Evolutionary conservation across 1,139 yeast genomes (phyloP).

Genomic region (Magnusiomyces suaveolens): DNA sequence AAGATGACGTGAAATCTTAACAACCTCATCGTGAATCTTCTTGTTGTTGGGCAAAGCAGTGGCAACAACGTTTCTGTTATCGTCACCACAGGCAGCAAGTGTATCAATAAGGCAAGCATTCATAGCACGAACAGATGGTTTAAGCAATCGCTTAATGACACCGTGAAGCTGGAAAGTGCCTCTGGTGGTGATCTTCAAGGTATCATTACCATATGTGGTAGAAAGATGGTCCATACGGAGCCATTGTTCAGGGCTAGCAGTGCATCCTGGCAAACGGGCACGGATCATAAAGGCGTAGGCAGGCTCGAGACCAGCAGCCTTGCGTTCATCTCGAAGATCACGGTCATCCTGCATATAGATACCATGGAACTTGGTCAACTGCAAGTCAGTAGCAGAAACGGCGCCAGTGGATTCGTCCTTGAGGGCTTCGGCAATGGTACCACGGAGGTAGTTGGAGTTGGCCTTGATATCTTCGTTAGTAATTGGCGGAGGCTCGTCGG

Average conservation of each 20-base stretch:
- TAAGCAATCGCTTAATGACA: slow-evolving; percentile 78
- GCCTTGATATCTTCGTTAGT: slow-evolving; percentile 95
- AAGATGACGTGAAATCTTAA: slow-evolving; percentile 51
- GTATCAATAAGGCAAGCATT: slow-evolving; percentile 86
- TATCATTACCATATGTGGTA: slow-evolving; percentile 80
- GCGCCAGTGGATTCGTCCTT: slow-evolving; percentile 82
- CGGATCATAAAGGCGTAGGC: slow-evolving; percentile 95
- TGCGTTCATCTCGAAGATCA: slow-evolving; percentile 87
- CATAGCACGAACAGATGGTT: slow-evolving; percentile 89
- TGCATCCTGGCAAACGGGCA: slow-evolving; percentile 91
- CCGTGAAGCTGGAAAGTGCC: slow-evolving; percentile 97
- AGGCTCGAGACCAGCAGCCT: slow-evolving; percentile 87
- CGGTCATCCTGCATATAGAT: slow-evolving; percentile 98
- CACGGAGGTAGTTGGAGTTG: slow-evolving; percentile 78
- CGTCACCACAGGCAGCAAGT: slow-evolving; percentile 97
- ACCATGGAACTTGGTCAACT: slow-evolving; percentile 94
- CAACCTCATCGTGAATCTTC: slow-evolving; percentile 67
- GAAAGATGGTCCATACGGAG: slow-evolving; percentile 74
- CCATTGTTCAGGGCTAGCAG: slow-evolving; percentile 83
- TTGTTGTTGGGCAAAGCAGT: slow-evolving; percentile 83
- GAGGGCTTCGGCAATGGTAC: slow-evolving; percentile 85
- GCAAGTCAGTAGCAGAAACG: slow-evolving; percentile 86
- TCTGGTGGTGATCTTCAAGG: slow-evolving; percentile 89
- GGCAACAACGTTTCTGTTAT: slow-evolving; percentile 88
- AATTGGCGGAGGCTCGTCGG: slow-evolving; percentile 91